Evolutionary conservation across 2,329 filamentous ascomycete species (phyloP), one percentile per base, ranked within the genome.

Genomic region (Zelopaecilomyces penicillatus): DNA sequence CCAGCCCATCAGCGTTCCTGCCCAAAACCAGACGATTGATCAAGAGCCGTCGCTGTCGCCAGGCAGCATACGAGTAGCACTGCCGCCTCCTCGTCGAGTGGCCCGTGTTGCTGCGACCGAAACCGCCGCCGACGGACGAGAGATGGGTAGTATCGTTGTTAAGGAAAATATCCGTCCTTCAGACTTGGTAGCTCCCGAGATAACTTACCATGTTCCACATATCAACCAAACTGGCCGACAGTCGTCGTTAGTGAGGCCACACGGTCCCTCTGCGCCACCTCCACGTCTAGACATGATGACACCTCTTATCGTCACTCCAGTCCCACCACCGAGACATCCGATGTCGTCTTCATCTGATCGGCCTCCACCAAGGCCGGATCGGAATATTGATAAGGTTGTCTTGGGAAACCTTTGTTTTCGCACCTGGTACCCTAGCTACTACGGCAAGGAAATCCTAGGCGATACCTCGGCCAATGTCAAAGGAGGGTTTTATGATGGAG

Each of bases 361-460:
- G 29, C 56, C 63, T 1, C 64, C 67, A 5, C 66, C 64, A 1
- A 64, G 65, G 32, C 60, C 73, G 7, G 82, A 85, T 54, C 85
- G 85, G 46, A 95, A 94, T 62, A 84, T 96, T 52, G 80, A 88
- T 59, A 86, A 87, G 60, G 87, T 96, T 42, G 83, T 95, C 44
- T 73, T 96, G 49, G 91, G 90, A 4, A 80, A 89, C 56, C 73
- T 93, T 30, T 80, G 82, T 56, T 94, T 96, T 68, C 82, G 83
- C 55, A 85, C 90, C 3, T 95, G 90, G 89, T 96, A 93, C 63
- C 87, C 89, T 6, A 94, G 87, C 11, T 93, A 90, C 64, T 95
- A 96, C 63, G 73, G 72, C 67, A 95, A 78, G 70, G 89, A 82
- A 45, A 69, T 81, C 6, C 64, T 82, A 4, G 77, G 76, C 9